A percentile compares a stretch with the other conserved stretches of the same genome.
Evolutionary conservation across 257 asterid species (phyloP).

Genomic region (Striga asiatica): DNA sequence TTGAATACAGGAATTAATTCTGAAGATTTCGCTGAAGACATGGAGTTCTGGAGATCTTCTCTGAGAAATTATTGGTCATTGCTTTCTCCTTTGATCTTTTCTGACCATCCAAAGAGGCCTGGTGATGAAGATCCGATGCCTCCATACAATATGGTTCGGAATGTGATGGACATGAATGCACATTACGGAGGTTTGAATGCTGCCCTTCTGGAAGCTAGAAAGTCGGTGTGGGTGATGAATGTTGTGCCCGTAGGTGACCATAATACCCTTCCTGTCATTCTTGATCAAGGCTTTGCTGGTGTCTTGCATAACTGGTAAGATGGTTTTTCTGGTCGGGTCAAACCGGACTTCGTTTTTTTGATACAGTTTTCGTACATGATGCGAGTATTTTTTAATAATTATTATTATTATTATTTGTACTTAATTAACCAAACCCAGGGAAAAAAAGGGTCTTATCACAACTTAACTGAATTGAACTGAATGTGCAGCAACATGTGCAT

Average conservation of each 20-base stretch:
- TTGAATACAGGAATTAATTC: constrained; percentile 49
- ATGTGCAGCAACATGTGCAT: not conserved
- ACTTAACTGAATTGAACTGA: no score
- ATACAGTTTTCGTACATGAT: not conserved
- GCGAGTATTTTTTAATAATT: no score
- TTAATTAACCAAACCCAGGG: no score
- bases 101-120: constrained; percentile 98
- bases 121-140: constrained; percentile 93
- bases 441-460: no score
- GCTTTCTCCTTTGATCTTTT: constrained; percentile 90
- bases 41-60: constrained; percentile 66
- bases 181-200: constrained; percentile 75
- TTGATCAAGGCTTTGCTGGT: constrained; percentile 71
- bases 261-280: constrained; percentile 66
- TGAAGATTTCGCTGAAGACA: constrained; percentile 66
- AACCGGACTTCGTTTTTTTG: not conserved
- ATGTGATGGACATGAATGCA: constrained; percentile 95
- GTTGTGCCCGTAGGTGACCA: constrained; percentile 67
- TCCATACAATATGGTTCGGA: constrained; percentile 87
- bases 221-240: constrained; percentile 90
- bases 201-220: constrained; percentile 61
- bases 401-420: no score
- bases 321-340: not conserved
- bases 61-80: constrained; percentile 84
- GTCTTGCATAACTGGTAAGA: constrained; percentile 80